Base-by-base conservation (phyloP, 345 rosid species). In the Populus alba region DNA sequence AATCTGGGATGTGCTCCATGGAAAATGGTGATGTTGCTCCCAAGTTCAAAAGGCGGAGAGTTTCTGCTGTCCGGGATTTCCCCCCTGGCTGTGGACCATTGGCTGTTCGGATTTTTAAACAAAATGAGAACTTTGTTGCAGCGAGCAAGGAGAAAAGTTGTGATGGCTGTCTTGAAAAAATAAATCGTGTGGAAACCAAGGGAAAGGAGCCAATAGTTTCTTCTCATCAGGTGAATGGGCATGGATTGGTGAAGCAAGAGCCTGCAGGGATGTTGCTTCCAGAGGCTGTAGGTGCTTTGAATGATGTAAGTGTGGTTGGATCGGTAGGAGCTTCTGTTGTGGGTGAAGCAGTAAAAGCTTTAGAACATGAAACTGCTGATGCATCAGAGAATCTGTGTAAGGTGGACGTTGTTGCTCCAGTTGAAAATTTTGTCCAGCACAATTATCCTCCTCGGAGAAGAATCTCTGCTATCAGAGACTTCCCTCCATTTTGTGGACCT, bases 401-500 rank as follows among this genome's bases (percentile, higher is more conserved):
- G 61, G 72, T 38, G 57, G 81, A 80, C 77, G 63, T 41, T 67
- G n/a, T 53, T 79, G 22, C 69, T 78, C 10, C 57, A 12, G 49
- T 77, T 45, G 73, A 79, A 67, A 61, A 79, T 23, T 5, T 61
- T 15, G 27, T 57, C 66, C 63, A 51, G 12, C 41, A 66, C 74
- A 87, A 76, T 23, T 87, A 86, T 78, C 89, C 84, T 66, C 84
- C 88, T 12, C 82, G 84, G 74, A 88, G 91, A 87, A 87, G 70
- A 62, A 80, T 87, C 76, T 78, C 84, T 1, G 90, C 88, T 47
- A 68, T 83, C 18, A 85, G 93, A 81, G 86, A 86, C 77, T 93
- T 87, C 73, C 90, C 97, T 75, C 88, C 85, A 15, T 47, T 68
- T 37, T 87, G 87, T 68, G 90, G 92, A 79, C 77, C 83, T 77